Percentiles rank a stretch among this genome's conserved stretches.
phyloP scores from a whole-genome alignment of 352 stramenopile species.

The Thalassiosira hispida region DNA sequence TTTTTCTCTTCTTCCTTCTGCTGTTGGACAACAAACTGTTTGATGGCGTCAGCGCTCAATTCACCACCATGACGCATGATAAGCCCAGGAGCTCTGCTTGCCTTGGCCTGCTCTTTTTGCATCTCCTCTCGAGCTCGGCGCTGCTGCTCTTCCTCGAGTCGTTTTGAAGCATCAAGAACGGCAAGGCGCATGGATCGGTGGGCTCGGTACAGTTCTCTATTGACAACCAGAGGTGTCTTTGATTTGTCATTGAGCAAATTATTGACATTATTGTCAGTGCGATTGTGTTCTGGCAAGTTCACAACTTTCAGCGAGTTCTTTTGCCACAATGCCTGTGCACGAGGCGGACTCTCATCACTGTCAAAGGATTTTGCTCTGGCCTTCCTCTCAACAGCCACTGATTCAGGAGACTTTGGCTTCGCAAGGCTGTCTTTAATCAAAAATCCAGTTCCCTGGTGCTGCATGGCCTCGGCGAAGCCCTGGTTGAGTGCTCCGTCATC shows the following conservation, averaged over 20 bases:
- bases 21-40: constrained; percentile 54
- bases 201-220: constrained; percentile 63
- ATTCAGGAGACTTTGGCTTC: constrained; percentile 3
- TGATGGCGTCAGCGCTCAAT: constrained; percentile 61
- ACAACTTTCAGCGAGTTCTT: constrained; percentile 31
- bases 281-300: constrained; percentile 69
- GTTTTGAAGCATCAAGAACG: constrained; percentile 69
- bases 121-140: constrained; percentile 54
- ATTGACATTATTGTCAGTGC: constrained; percentile 33
- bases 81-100: constrained; percentile 50
- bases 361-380: constrained; percentile 48
- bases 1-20: constrained; percentile 56
- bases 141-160: constrained; percentile 69
- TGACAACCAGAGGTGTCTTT: constrained; percentile 61
- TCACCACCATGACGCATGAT: constrained; percentile 65
- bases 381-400: constrained; percentile 12
- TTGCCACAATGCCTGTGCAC: constrained; percentile 1
- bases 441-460: constrained; percentile 42
- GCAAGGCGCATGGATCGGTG: constrained; percentile 71
- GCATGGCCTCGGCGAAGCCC: constrained; percentile 48
- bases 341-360: constrained; percentile 12
- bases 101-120: constrained; percentile 34
- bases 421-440: constrained; percentile 40
- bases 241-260: constrained; percentile 47
- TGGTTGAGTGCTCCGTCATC: constrained; percentile 43